These are phyloP conservation scores for Eucalyptus tenuipes DNA, from an alignment of 345 rosid genomes.

Conservation along the genomic window DNA sequence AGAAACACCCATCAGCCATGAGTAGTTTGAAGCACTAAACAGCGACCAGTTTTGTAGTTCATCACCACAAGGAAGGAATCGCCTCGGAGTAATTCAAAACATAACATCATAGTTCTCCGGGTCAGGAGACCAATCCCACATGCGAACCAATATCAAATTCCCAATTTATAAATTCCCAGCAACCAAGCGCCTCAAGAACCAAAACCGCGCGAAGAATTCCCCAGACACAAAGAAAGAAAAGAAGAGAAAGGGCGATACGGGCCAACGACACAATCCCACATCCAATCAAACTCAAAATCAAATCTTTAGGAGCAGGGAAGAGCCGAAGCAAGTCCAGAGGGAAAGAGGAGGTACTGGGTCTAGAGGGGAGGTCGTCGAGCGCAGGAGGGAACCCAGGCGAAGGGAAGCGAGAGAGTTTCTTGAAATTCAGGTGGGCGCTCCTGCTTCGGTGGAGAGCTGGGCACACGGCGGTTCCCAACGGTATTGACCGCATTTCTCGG, in stretches of 20 bases:
- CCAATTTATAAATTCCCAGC: background rate
- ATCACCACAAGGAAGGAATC: background rate
- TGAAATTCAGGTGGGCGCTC: constrained; percentile 11
- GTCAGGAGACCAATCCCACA: background rate
- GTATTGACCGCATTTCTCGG: constrained; percentile 55
- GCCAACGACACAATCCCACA: background rate
- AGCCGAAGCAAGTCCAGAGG: background rate
- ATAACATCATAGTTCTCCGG: background rate
- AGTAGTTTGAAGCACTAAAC: background rate
- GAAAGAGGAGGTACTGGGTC: constrained; percentile 20
- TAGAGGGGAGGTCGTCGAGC: constrained; percentile 3
- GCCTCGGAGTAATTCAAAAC: background rate
- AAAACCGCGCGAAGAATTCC: background rate
- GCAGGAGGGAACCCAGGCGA: constrained; percentile 5
- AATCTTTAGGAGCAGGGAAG: background rate
- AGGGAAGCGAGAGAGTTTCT: constrained; percentile 9
- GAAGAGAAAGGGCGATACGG: background rate
- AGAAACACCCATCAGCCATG: background rate
- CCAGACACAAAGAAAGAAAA: background rate
- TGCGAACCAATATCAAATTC: background rate
- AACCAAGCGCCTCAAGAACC: background rate
- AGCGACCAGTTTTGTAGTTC: background rate
- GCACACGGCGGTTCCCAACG: constrained; percentile 46
- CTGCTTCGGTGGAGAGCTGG: constrained; percentile 6
- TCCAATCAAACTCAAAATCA: background rate